Conservation (phyloP, 2,329 filamentous ascomycete genomes). For the Nigrospora sphaerica region DNA sequence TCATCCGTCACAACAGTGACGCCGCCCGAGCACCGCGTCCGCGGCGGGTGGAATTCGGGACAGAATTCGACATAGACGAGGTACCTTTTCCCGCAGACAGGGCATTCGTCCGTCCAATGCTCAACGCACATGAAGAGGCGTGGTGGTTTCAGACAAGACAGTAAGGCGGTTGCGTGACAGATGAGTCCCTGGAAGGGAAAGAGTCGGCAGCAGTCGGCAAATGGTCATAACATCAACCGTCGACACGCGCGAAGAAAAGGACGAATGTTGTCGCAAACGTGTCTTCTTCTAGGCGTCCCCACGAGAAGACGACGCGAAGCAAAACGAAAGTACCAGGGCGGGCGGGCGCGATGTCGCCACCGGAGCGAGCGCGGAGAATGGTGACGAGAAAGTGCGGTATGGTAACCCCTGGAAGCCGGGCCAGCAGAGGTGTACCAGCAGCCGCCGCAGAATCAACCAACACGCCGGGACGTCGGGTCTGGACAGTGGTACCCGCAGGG, state of each 20-base stretch:
- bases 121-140: slow-evolving; percentile 50
- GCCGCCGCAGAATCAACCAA: too few relatives aligned
- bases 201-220: not conserved
- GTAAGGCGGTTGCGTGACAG: not conserved
- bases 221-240: not conserved
- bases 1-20: slow-evolving; percentile 28
- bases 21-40: slow-evolving; percentile 39
- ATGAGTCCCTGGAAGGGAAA: not conserved
- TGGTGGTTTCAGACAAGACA: not conserved
- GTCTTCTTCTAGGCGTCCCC: too few relatives aligned
- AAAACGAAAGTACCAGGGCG: too few relatives aligned
- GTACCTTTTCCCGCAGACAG: slow-evolving; percentile 53
- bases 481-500: not conserved
- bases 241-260: not conserved
- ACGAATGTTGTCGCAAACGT: too few relatives aligned
- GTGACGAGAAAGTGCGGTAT: too few relatives aligned
- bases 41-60: slow-evolving; percentile 39
- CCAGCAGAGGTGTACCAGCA: too few relatives aligned
- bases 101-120: slow-evolving; percentile 44
- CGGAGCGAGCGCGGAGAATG: too few relatives aligned
- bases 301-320: too few relatives aligned
- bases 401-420: too few relatives aligned
- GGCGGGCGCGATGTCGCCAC: too few relatives aligned
- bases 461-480: too few relatives aligned
- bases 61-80: slow-evolving; percentile 53